These are phyloP conservation scores for Solanum pinnatisectum DNA, from an alignment of 257 asterid genomes.

Conservation along the genomic window DNA sequence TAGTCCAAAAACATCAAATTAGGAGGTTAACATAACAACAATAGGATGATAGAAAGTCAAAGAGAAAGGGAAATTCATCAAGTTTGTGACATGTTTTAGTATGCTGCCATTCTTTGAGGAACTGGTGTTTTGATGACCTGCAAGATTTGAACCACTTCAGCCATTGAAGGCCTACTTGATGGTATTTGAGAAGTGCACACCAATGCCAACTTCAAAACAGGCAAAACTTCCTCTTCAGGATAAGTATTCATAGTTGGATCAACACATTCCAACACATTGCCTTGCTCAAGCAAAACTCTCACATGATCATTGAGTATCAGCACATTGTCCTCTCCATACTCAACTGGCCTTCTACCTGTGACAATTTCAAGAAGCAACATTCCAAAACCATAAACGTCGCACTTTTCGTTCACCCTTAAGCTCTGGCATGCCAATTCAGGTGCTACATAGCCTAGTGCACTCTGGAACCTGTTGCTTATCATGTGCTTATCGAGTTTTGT, in stretches of 20 bases:
- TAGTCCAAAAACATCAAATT: background rate
- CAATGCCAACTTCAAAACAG: conserved; percentile 67
- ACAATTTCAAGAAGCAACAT: conserved; percentile 77
- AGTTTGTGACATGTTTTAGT: conserved; percentile 2
- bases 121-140: conserved; percentile 74
- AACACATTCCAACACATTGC: conserved; percentile 65
- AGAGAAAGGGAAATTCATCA: background rate
- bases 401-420: conserved; percentile 80
- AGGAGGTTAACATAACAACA: background rate
- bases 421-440: conserved; percentile 91
- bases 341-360: conserved; percentile 66
- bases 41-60: background rate
- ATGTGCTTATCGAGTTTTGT: conserved; percentile 58
- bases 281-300: conserved; percentile 64
- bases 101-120: conserved; percentile 43
- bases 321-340: conserved; percentile 83
- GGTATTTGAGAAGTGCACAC: conserved; percentile 96
- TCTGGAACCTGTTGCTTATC: conserved; percentile 50
- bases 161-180: conserved; percentile 96
- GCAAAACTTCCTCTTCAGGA: conserved; percentile 79
- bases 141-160: conserved; percentile 87
- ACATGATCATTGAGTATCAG: conserved; percentile 75
- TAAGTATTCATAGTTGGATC: conserved; percentile 60
- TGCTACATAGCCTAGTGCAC: conserved; percentile 78
- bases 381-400: conserved; percentile 86